phyloP scores from a whole-genome alignment of 2,329 filamentous ascomycete species.

The Lithohypha guttulata region DNA sequence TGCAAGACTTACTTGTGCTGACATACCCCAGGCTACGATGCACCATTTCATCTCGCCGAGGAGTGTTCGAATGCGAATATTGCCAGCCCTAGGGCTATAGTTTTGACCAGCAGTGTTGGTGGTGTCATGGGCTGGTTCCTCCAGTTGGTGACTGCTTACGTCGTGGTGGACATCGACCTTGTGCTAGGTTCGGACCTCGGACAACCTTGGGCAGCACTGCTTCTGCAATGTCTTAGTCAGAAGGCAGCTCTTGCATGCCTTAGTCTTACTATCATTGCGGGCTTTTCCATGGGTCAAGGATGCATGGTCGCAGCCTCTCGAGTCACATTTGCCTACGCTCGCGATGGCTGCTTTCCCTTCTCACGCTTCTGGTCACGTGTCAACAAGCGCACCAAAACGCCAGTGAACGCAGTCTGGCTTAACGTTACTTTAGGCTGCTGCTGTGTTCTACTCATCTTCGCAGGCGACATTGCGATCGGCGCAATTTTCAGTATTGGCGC shows the following conservation, averaged over 20 bases:
- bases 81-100: slow-evolving; percentile 60
- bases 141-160: slow-evolving; percentile 64
- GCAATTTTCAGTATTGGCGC: slow-evolving; percentile 62
- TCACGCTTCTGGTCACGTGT: slow-evolving; percentile 50
- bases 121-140: slow-evolving; percentile 61
- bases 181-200: slow-evolving; percentile 52
- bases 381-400: slow-evolving; percentile 51
- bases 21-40: slow-evolving; percentile 61
- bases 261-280: slow-evolving; percentile 55
- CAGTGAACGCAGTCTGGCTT: slow-evolving; percentile 61
- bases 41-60: slow-evolving; percentile 61
- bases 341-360: slow-evolving; percentile 58
- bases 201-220: slow-evolving; percentile 60
- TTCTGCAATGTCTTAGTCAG: slow-evolving; percentile 53
- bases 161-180: slow-evolving; percentile 51
- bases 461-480: slow-evolving; percentile 51
- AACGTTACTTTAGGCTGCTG: slow-evolving; percentile 45
- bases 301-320: slow-evolving; percentile 57
- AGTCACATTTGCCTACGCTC: slow-evolving; percentile 62
- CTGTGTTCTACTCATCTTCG: slow-evolving; percentile 56
- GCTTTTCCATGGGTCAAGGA: slow-evolving; percentile 62
- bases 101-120: slow-evolving; percentile 56
- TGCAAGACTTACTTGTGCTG: too few species aligned
- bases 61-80: slow-evolving; percentile 64
- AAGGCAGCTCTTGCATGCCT: slow-evolving; percentile 53